Base-by-base conservation (phyloP, 495 filamentous ascomycete genomes). In the Penicillium cataractarum region DNA sequence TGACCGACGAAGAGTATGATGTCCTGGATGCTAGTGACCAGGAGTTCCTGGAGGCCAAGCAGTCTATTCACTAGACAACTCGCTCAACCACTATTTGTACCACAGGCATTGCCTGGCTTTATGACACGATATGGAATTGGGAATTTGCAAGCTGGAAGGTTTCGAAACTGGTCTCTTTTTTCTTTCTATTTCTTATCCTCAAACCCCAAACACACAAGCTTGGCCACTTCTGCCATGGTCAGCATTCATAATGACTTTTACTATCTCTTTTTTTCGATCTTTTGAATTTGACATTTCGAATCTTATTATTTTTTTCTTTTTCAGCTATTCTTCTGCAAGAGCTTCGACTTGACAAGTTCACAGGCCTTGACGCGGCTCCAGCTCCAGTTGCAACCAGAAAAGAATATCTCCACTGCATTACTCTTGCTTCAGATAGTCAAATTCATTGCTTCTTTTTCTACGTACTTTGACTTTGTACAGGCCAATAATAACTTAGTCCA, bases 1-100 rank as follows among this genome's bases (percentile, higher is more conserved):
- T 96, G 76, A 97, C 96, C 13, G 95, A 99, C 65, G 95, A 98
- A 68, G 95, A 99, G 78, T 99, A 97, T 68, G 95, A 99, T 65
- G 89, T 98, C 63, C 88, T 98, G 29, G 92, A 96, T 78, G 96
- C 93, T 24, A 96, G 91, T 61, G 96, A 98, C 63, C 93, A 97
- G 70, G 95, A 99, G 73, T 89, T 84, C 61, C 72, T 89, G 59
- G 82, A 78, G 37, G 78, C 75, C 21, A 72, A 74, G 55, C 73
- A 77, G 39, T 68, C 71, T 21, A 53, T 71, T n/a, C 59, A 72
- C 22, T 77, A 63, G 35, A 39, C 19, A 24, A 35, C 5, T 29
- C 24, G 27, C 37, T 48, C 19, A n/a, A 13, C 22, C 44, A 52
- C 33, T n/a, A 29, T 29, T 29, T 32, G 7, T 31, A 52, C n/a